Evolutionary conservation across 495 filamentous ascomycete species (phyloP).

Genomic region (Xylona heveae): DNA sequence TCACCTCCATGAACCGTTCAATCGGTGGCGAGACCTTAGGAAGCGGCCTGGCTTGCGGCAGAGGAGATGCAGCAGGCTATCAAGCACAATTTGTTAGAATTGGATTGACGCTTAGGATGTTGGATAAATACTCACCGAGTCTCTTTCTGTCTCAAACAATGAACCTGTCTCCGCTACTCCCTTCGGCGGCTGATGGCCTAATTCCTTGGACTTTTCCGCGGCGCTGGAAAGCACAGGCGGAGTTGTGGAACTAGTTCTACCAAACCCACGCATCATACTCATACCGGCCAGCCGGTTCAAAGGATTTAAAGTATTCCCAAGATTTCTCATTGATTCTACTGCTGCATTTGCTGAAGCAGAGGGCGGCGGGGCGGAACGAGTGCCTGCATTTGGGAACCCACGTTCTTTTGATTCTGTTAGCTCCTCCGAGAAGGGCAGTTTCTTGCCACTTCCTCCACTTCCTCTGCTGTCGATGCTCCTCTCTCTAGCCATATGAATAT

Average conservation of each 20-base stretch:
- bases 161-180: too few species aligned
- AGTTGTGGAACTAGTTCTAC: conserved; percentile 27
- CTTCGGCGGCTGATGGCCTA: conserved; percentile 6
- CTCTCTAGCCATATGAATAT: conserved; percentile 39
- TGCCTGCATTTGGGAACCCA: conserved; percentile 1
- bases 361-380: conserved; percentile 12
- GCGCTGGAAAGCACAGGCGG: conserved; percentile 11
- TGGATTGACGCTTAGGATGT: too few species aligned
- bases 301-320: conserved; percentile 67
- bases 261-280: conserved; percentile 51
- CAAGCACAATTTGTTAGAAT: too few species aligned
- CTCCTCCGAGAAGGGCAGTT: conserved; percentile 23
- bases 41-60: too few species aligned
- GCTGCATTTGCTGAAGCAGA: conserved; percentile 29
- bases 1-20: conserved; percentile 59
- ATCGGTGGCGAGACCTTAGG: conserved; percentile 51
- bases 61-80: too few species aligned
- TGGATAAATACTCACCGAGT: too few species aligned
- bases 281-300: conserved; percentile 55
- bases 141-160: too few species aligned
- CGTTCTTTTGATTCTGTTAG: background rate
- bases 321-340: conserved; percentile 63
- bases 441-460: conserved; percentile 37
- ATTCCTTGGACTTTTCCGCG: background rate
- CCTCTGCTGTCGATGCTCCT: conserved; percentile 56